A percentile compares a stretch with the other conserved stretches of the same genome.
Evolutionary conservation across 192 early-diverging fungal species (phyloP).

Genomic region (Pilobolus umbonatus): DNA sequence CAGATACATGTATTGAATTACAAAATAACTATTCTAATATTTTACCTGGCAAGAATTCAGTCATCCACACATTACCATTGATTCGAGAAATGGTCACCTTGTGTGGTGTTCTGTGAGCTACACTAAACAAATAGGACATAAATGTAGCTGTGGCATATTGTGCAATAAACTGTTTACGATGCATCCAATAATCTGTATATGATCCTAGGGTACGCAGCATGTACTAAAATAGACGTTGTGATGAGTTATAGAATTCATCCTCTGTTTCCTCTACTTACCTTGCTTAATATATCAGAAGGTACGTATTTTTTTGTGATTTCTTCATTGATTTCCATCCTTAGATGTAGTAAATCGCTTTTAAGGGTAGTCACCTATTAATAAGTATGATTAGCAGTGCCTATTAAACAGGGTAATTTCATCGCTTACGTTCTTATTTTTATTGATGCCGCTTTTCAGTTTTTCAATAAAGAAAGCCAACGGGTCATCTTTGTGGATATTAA

Average conservation of each 20-base stretch:
- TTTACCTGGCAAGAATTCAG: constrained; percentile 79
- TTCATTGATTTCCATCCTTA: constrained; percentile 84
- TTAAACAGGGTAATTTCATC: neutral
- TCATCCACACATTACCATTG: constrained; percentile 83
- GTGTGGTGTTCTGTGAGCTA: constrained; percentile 81
- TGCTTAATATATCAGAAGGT: constrained; percentile 78
- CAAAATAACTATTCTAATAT: neutral
- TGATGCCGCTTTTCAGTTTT: constrained; percentile 62
- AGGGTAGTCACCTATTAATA: constrained; percentile 28
- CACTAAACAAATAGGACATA: constrained; percentile 87
- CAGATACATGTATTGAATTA: neutral
- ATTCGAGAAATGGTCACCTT: constrained; percentile 84
- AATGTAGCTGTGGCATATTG: constrained; percentile 88
- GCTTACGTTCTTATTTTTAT: constrained; percentile 51
- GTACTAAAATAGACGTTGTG: constrained; percentile 39
- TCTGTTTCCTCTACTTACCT: constrained; percentile 43
- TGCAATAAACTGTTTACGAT: constrained; percentile 89
- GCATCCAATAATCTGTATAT: constrained; percentile 89
- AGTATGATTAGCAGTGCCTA: neutral
- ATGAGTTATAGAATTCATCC: neutral
- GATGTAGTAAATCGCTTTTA: constrained; percentile 65
- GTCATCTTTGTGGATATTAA: constrained; percentile 80
- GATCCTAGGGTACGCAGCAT: constrained; percentile 68
- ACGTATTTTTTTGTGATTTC: constrained; percentile 81
- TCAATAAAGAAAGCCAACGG: constrained; percentile 78